Evolutionary conservation across 345 rosid species (phyloP), one percentile per base, ranked within the genome.

Genomic region (Eutrema yunnanense): DNA sequence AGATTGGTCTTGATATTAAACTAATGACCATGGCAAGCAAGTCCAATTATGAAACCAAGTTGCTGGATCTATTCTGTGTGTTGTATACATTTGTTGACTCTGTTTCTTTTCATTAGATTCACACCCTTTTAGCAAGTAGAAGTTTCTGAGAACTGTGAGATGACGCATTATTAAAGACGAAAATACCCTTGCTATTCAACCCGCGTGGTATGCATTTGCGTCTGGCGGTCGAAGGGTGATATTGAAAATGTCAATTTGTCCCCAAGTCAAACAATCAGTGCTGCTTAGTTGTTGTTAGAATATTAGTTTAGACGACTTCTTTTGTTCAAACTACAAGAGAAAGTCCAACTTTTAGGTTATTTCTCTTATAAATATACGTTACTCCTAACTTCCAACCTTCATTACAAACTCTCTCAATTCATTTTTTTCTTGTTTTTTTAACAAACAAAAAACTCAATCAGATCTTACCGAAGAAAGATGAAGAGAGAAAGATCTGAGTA

Each of bases 401-500:
- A 76, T 47, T 55, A 63, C 71, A 64, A 70, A 38, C 22, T 63
- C 53, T 69, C 56, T 32, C 70, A 29, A 3, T 12, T 46, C 58
- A 22, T 22, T 7, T 42, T 10, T 44, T 10, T 12, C 26, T 41
- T 41, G 1, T 13, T 44, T 11, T 34, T 50, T 29, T 7, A 27
- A 3, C 42, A 75, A 38, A 42, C 5, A 22, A 64, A 64, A 54
- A 54, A 19, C 33, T 52, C 22, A 4, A 57, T 29, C 40, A 73
- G 64, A 43, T 64, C 71, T 65, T 47, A 65, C 37, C 8, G 27
- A 52, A 10, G 55, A 36, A 16, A 32, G 19, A 81, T 84, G 85
- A 86, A 85, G 73, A 84, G 89, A 79, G 82, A 16, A 16, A 75
- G 83, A 79, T 80, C 81, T 3, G 73, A 60, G 22, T 72, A 1